A percentile compares a stretch with the other conserved stretches of the same genome.
These are phyloP conservation scores for Ulota crispa DNA, from an alignment of 225 moss, liverwort and hornwort genomes.

Conservation along the genomic window DNA sequence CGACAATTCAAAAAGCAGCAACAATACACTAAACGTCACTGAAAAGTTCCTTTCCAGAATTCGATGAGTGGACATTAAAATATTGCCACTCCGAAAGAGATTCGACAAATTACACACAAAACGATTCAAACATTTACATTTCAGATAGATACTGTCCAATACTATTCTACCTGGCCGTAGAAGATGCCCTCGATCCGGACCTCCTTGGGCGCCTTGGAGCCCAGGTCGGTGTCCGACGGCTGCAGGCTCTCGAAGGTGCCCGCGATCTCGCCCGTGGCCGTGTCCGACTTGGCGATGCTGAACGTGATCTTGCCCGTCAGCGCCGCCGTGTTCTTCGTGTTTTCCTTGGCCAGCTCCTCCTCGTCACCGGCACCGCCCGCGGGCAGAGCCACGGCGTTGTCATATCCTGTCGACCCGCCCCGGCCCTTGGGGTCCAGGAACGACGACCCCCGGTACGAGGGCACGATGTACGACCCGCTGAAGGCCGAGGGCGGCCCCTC, in stretches of 20 bases:
- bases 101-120: slow-evolving; percentile 33
- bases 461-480: slow-evolving; percentile 64
- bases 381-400: slow-evolving; percentile 73
- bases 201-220: slow-evolving; percentile 84
- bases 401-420: slow-evolving; percentile 85
- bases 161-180: slow-evolving; percentile 77
- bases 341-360: slow-evolving; percentile 80
- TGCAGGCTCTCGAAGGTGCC: slow-evolving; percentile 79
- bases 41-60: neutral
- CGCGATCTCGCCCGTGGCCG: slow-evolving; percentile 57
- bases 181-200: slow-evolving; percentile 81
- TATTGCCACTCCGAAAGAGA: slow-evolving; percentile 6
- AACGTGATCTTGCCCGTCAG: slow-evolving; percentile 63
- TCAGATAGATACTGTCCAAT: neutral
- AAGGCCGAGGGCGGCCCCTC: slow-evolving; percentile 48
- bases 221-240: slow-evolving; percentile 87
- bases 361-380: slow-evolving; percentile 83
- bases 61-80: slow-evolving; percentile 11
- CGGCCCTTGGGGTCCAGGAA: slow-evolving; percentile 95
- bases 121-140: neutral
- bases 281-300: slow-evolving; percentile 59
- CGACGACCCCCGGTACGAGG: slow-evolving; percentile 83
- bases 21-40: no score
- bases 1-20: fast-evolving
- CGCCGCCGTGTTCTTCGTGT: slow-evolving; percentile 67